Evolutionary conservation across 768 basidiomycete species (phyloP).

Genomic region (Leccinum barrowsii): DNA sequence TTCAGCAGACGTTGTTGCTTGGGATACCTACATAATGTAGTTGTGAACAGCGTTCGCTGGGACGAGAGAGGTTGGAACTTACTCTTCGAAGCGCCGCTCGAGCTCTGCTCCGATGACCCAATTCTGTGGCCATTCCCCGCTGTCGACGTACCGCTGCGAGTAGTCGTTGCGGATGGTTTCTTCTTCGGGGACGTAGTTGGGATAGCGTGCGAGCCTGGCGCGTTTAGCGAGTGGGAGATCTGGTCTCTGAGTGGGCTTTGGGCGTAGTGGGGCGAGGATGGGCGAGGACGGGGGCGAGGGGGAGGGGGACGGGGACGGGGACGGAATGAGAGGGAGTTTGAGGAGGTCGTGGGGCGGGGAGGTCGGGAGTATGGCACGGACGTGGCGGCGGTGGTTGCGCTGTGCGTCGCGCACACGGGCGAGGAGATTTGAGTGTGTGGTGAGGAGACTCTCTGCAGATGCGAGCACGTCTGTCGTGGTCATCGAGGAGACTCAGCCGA

Average conservation of each 20-base stretch:
- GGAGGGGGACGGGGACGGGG: conserved; percentile 49
- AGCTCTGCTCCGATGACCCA: conserved; percentile 89
- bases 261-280: conserved; percentile 26
- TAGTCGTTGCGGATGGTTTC: conserved; percentile 98
- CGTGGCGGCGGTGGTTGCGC: conserved; percentile 50
- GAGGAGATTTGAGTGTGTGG: conserved; percentile 58
- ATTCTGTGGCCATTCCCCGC: conserved; percentile 92
- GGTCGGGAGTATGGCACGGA: conserved; percentile 48
- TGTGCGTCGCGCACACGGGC: conserved; percentile 56
- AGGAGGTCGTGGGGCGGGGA: conserved; percentile 56
- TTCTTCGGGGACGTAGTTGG: conserved; percentile 87
- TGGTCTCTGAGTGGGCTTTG: conserved; percentile 38
- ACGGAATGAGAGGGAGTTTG: conserved; percentile 54
- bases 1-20: conserved; percentile 83
- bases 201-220: conserved; percentile 64
- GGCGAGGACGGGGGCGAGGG: conserved; percentile 51
- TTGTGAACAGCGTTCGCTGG: background rate
- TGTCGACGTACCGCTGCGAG: conserved; percentile 83
- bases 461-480: conserved; percentile 48
- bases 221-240: conserved; percentile 70
- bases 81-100: conserved; percentile 93
- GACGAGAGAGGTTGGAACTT: conserved; percentile 28
- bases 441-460: conserved; percentile 63
- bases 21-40: conserved; percentile 64
- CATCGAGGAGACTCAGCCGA: conserved; percentile 18